A percentile compares a stretch with the other conserved stretches of the same genome.
Conservation (phyloP, 495 filamentous ascomycete species). For the Penicillium subrubescens region DNA sequence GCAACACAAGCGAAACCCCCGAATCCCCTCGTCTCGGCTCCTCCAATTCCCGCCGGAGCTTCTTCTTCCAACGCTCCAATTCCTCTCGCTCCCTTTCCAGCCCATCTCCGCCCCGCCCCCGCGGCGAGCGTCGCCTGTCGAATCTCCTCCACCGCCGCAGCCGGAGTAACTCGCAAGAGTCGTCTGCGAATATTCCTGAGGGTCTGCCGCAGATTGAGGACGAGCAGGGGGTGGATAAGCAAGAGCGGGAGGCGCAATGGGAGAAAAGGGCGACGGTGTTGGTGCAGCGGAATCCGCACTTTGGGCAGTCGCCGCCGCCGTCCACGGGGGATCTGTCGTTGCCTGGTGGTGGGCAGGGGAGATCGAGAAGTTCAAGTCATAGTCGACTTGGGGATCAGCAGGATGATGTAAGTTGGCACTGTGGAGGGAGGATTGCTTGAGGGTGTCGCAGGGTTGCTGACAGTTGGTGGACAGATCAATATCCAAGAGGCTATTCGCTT, state of each 20-base stretch:
- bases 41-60: slow-evolving; percentile 47
- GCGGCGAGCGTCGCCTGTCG: slow-evolving; percentile 59
- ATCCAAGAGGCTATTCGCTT: slow-evolving; percentile 96
- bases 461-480: slow-evolving; percentile 55
- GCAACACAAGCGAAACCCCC: background rate
- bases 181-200: slow-evolving; percentile 72
- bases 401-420: slow-evolving; percentile 43
- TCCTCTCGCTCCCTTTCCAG: slow-evolving; percentile 41
- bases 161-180: slow-evolving; percentile 51
- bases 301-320: slow-evolving; percentile 25
- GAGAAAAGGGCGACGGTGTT: slow-evolving; percentile 87
- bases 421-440: background rate
- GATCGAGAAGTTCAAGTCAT: slow-evolving; percentile 39
- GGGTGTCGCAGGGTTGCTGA: slow-evolving; percentile 4
- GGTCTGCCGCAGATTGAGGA: slow-evolving; percentile 74
- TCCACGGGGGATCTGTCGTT: slow-evolving; percentile 18
- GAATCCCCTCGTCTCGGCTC: slow-evolving; percentile 19
- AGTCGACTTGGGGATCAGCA: slow-evolving; percentile 39
- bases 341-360: slow-evolving; percentile 15
- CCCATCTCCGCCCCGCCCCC: slow-evolving; percentile 28
- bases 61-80: slow-evolving; percentile 51
- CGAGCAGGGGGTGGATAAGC: slow-evolving; percentile 46
- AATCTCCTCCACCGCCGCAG: slow-evolving; percentile 68
- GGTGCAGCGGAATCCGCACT: slow-evolving; percentile 63
- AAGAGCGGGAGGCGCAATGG: slow-evolving; percentile 66